Conservation (phyloP, 768 basidiomycete genomes). For the Tubosaeta sp. region DNA sequence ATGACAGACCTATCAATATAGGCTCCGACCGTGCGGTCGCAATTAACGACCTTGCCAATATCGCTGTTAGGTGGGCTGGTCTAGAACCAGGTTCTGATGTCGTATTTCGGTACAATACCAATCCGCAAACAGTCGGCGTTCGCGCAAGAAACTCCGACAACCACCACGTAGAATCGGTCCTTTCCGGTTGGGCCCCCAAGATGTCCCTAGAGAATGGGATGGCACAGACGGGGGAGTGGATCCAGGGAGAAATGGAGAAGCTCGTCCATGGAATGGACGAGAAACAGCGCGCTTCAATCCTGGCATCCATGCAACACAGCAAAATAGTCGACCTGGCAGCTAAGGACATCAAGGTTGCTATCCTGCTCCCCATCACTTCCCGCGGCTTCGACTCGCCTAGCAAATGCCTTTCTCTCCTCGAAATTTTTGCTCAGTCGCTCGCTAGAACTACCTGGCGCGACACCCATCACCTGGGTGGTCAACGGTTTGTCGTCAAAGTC, state of each 20-base stretch:
- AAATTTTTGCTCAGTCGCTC: slow-evolving; percentile 41
- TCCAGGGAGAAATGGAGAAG: slow-evolving; percentile 35
- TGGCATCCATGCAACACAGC: slow-evolving; percentile 32
- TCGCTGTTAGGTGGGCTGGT: slow-evolving; percentile 35
- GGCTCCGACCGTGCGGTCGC: slow-evolving; percentile 45
- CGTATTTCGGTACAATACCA: slow-evolving; percentile 22
- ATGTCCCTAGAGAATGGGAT: slow-evolving; percentile 45
- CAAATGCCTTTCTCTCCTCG: slow-evolving; percentile 41
- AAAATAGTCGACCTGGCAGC: slow-evolving; percentile 35
- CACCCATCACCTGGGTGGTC: slow-evolving; percentile 27
- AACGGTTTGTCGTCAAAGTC: slow-evolving; percentile 35
- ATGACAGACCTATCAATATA: slow-evolving; percentile 41
- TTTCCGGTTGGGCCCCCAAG: slow-evolving; percentile 42
- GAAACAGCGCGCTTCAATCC: slow-evolving; percentile 6
- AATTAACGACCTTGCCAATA: slow-evolving; percentile 39
- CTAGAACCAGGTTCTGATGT: slow-evolving; percentile 25
- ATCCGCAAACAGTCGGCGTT: slow-evolving; percentile 42
- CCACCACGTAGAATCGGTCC: slow-evolving; percentile 22
- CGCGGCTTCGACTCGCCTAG: slow-evolving; percentile 33
- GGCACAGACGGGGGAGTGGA: slow-evolving; percentile 45
- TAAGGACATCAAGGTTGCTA: slow-evolving; percentile 40
- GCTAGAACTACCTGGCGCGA: slow-evolving; percentile 45
- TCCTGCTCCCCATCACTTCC: slow-evolving; percentile 58
- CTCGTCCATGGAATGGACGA: slow-evolving; percentile 6
- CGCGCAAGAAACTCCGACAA: slow-evolving; percentile 52